Evolutionary conservation across 2,329 filamentous ascomycete genomes (phyloP).

Genomic region (Grosmannia serpens): DNA sequence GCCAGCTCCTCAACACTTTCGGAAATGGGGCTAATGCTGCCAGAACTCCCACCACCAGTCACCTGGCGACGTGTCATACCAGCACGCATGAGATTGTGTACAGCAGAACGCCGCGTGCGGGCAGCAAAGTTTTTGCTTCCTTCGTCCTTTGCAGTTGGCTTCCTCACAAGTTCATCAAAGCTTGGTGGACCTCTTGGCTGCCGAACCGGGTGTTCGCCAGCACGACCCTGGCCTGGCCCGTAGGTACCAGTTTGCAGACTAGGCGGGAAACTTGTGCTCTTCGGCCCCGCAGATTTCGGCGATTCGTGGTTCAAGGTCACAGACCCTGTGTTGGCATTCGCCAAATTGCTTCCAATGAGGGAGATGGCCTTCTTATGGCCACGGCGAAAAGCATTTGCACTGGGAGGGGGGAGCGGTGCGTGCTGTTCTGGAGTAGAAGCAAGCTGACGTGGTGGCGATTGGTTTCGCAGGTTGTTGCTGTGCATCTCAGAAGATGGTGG

Average conservation of each 20-base stretch:
- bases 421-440: constrained; percentile 55
- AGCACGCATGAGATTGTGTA: constrained; percentile 83
- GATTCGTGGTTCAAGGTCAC: constrained; percentile 24
- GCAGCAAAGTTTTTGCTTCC: constrained; percentile 96
- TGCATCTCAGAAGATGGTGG: constrained; percentile 57
- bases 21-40: constrained; percentile 81
- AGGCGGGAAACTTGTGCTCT: constrained; percentile 67
- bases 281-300: constrained; percentile 56
- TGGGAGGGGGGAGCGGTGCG: constrained; percentile 69
- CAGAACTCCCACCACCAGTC: constrained; percentile 58
- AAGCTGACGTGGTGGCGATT: constrained; percentile 53
- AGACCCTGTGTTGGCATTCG: constrained; percentile 40
- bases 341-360: constrained; percentile 27
- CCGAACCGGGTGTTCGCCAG: constrained; percentile 85
- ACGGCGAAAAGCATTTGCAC: constrained; percentile 83
- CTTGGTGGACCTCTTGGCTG: constrained; percentile 88
- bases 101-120: constrained; percentile 81
- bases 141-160: constrained; percentile 85
- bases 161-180: constrained; percentile 78
- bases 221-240: constrained; percentile 82
- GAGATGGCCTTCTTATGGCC: constrained; percentile 87
- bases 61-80: constrained; percentile 76
- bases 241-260: constrained; percentile 69
- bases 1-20: constrained; percentile 61
- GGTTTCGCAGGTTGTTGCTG: constrained; percentile 45